Evolutionary conservation across 2,329 filamentous ascomycete species (phyloP), one percentile per base, ranked within the genome.

Genomic region (Diaporthe australafricana): DNA sequence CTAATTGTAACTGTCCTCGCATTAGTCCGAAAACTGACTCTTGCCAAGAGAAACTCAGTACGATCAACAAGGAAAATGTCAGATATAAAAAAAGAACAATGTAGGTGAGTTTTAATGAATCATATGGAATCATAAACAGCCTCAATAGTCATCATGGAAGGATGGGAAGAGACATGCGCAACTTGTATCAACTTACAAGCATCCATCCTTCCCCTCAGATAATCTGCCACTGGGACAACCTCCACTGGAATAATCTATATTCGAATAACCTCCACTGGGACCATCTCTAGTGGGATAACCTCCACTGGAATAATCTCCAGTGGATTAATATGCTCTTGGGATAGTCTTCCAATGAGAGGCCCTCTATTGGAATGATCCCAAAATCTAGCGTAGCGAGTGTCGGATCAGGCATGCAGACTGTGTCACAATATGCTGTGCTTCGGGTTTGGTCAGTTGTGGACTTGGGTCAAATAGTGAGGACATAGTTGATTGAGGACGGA

Each of bases 61-160:
- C 27, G 17, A 32, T 53, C 6, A n/a, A 6, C 5, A 9, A n/a
- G 63, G 9, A n/a, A 20, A 8, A 45, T 42, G 3, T 67, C 47
- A 55, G 47, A 42, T 67, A 30, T 60, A 8, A 67, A 65, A 56
- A 71, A 72, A 70, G 66, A 72, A 72, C 66, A 72, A 72, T 72
- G 70, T 72, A 70, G 70, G 70, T 72, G 70, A 70, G 66, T 72
- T 72, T 70, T n/a, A 40, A 69, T 69, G 65, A 72, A 72, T 72
- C 70, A 72, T 72, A 3, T 57, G 40, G 32, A 63, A 70, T 72
- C 70, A 72, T 72, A 72, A 72, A 72, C 70, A 72, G 70, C 70
- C 70, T 72, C 70, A 65, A 45, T n/a, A 56, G 62, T 72, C 70
- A 72, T 72, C 70, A 72, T 27, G 32, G 11, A 48, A 40, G 22